Evolutionary conservation across 768 basidiomycete genomes (phyloP).

Genomic region (Panaeolus cyanescens): DNA sequence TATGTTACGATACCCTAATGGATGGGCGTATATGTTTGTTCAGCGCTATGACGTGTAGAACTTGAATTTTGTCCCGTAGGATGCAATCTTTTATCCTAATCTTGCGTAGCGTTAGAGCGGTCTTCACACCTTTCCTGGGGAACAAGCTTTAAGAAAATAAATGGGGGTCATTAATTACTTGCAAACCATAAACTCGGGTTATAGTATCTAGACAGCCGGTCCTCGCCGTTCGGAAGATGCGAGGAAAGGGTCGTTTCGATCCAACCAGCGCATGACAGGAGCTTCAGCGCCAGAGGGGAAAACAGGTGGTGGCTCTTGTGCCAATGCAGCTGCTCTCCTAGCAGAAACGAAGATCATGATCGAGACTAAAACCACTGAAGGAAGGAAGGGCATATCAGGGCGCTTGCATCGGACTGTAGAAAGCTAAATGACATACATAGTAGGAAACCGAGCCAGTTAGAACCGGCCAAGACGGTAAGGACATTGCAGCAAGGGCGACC

Average conservation of each 20-base stretch:
- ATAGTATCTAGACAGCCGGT: neutral
- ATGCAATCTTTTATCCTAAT: neutral
- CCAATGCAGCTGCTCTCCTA: constrained; percentile 22
- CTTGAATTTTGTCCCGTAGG: too few species aligned
- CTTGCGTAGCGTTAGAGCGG: neutral
- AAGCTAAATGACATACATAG: constrained; percentile 18
- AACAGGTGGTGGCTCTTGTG: constrained; percentile 31
- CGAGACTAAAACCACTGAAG: constrained; percentile 26
- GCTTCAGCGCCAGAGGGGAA: constrained; percentile 26
- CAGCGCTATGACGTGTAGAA: neutral
- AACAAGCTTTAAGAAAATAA: neutral
- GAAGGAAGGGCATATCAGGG: neutral
- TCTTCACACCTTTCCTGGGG: neutral
- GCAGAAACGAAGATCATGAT: constrained; percentile 25
- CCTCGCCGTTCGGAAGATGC: constrained; percentile 13
- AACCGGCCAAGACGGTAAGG: constrained; percentile 28
- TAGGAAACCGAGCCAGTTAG: constrained; percentile 26
- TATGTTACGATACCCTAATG: neutral
- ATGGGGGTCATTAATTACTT: neutral
- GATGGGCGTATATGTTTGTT: neutral
- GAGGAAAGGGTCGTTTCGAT: constrained; percentile 26
- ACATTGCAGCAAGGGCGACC: constrained; percentile 23
- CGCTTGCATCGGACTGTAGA: neutral
- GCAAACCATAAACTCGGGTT: neutral
- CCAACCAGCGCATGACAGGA: constrained; percentile 33